Conservation (phyloP, 2,329 filamentous ascomycete genomes). For the Sporothrix variecibatus region DNA sequence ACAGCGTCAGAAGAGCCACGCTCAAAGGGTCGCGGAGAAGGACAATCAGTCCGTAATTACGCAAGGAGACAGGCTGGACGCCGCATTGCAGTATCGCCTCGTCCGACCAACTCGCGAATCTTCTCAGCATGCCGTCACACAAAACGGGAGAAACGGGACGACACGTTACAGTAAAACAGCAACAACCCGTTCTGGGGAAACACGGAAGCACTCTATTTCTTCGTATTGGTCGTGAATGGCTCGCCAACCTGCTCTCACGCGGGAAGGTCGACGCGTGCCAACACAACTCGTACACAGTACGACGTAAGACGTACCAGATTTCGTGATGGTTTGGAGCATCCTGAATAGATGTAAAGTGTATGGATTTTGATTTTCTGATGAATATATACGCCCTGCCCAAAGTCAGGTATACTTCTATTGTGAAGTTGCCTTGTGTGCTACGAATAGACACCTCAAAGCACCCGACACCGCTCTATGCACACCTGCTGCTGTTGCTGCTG, state of each 20-base stretch:
- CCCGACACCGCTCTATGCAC: neutral
- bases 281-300: neutral
- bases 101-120: neutral
- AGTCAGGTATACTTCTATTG: neutral
- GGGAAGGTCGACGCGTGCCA: neutral
- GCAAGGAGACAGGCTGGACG: neutral
- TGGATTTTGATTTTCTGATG: conserved; percentile 1
- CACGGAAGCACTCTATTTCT: conserved; percentile 1
- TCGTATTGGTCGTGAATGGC: neutral
- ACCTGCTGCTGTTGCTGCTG: neutral
- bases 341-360: neutral
- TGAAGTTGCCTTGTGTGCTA: neutral
- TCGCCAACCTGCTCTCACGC: neutral
- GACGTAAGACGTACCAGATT: neutral
- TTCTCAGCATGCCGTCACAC: neutral
- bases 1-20: neutral
- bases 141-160: conserved; percentile 2
- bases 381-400: conserved; percentile 5
- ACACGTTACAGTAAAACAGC: neutral
- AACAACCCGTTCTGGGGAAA: neutral
- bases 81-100: neutral
- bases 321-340: neutral
- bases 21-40: neutral
- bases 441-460: neutral
- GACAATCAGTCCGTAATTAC: neutral